phyloP scores from a whole-genome alignment of 2,329 filamentous ascomycete species.

The Aureobasidium melanogenum region DNA sequence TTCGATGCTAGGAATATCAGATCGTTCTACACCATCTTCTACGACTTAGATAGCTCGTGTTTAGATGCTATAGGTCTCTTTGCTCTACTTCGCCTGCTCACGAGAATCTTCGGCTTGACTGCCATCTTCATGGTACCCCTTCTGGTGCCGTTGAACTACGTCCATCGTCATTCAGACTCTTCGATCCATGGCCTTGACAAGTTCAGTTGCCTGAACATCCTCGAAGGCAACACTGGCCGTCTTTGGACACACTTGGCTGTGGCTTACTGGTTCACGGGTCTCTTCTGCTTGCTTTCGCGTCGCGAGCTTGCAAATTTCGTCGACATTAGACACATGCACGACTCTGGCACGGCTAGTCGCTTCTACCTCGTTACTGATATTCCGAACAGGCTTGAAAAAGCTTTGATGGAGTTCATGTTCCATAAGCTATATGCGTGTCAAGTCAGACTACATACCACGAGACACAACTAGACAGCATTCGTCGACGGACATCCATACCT shows the following conservation, averaged over 20 bases:
- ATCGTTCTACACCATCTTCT: not conserved
- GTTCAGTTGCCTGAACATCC: not conserved
- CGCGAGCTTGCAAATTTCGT: not conserved
- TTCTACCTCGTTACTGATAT: not conserved
- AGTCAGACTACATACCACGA: not conserved
- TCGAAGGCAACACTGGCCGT: not conserved
- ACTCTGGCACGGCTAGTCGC: not conserved
- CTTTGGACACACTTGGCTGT: not conserved
- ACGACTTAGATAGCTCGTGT: not conserved
- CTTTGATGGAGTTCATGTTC: not conserved
- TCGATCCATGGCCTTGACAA: not conserved
- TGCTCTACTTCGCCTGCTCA: not conserved
- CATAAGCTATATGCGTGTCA: not conserved
- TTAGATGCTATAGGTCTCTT: not conserved
- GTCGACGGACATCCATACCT: not conserved
- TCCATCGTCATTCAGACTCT: not conserved
- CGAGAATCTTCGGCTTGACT: not conserved
- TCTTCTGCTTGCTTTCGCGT: not conserved
- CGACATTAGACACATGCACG: not conserved
- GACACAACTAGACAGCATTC: not conserved
- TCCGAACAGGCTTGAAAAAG: not conserved
- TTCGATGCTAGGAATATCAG: not conserved
- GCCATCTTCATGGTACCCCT: not conserved
- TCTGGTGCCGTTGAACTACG: not conserved
- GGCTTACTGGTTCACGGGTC: not conserved